A percentile compares a stretch with the other conserved stretches of the same genome.
Evolutionary conservation across 495 filamentous ascomycete genomes (phyloP).

Genomic region (Penicillium cinerascens): DNA sequence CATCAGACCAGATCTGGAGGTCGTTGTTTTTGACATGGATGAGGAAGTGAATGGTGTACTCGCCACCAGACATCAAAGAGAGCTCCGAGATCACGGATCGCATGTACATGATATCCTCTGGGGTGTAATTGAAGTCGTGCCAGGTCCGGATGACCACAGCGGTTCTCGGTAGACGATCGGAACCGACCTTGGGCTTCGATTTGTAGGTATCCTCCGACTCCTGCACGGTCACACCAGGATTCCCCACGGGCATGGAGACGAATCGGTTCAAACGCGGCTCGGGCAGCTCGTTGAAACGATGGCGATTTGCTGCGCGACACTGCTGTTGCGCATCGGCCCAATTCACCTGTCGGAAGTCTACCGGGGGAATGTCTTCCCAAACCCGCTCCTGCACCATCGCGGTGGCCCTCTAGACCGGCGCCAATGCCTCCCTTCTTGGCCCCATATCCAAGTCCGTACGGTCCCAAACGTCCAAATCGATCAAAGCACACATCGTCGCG

Average conservation of each 20-base stretch:
- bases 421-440: slow-evolving; percentile 73
- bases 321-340: slow-evolving; percentile 73
- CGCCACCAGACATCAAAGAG: slow-evolving; percentile 58
- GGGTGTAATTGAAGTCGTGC: slow-evolving; percentile 55
- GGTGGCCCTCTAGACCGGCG: slow-evolving; percentile 74
- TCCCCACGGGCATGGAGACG: slow-evolving; percentile 42
- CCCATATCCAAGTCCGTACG: slow-evolving; percentile 87
- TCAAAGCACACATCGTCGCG: slow-evolving; percentile 92
- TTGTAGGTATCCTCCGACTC: slow-evolving; percentile 8
- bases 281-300: slow-evolving; percentile 56
- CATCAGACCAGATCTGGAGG: slow-evolving; percentile 62
- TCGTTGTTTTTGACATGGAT: slow-evolving; percentile 65
- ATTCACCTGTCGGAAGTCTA: slow-evolving; percentile 68
- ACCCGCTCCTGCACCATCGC: slow-evolving; percentile 68
- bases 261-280: slow-evolving; percentile 42
- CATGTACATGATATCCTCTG: slow-evolving; percentile 51
- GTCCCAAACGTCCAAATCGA: slow-evolving; percentile 79
- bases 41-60: slow-evolving; percentile 62
- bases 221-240: slow-evolving; percentile 16
- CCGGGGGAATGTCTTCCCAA: slow-evolving; percentile 63
- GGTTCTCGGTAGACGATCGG: slow-evolving; percentile 49
- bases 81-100: slow-evolving; percentile 62
- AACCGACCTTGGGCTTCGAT: slow-evolving; percentile 16
- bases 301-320: slow-evolving; percentile 64
- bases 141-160: slow-evolving; percentile 62